Base-by-base conservation (phyloP, 257 asterid species). In the Vinca minor region DNA sequence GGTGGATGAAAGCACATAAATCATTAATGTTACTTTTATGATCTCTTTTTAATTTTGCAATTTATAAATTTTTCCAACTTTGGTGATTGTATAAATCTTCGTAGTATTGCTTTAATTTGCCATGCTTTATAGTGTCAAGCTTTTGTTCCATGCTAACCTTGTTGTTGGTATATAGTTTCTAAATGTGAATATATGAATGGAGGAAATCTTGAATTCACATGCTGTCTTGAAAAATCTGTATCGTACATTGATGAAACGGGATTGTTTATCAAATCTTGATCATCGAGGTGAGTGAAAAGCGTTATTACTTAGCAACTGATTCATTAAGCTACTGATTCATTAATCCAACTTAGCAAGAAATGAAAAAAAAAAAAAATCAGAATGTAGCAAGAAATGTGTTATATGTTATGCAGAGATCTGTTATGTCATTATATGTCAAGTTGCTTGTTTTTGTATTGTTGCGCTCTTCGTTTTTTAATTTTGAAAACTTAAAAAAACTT, bases 131-230 rank as follows among this genome's bases (percentile, higher is more conserved):
- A 32, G 77, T 74, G 75, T 64, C 73, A 78, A 68, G 59, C 63
- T 68, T 52, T 64, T 60, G 44, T 52, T 64, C 62, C 26, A 56
- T 28, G 36, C 18, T 69, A 54, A 69, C 62, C 31, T n/a, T n/a
- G n/a, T 1, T 74, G 77, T 70, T 71, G 74, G 77, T 71, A 34
- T 63, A 71, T 74, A 78, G 83, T 48, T 71, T 56, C 25, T n/a
- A n/a, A 56, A 56, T 55, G 60, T 55, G 14, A 15, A n/a, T n/a
- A 15, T 28, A 9, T 55, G 34, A 15, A n/a, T 7, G 42, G 31
- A 29, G 41, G 26, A 56, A 15, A 31, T 56, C 62, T 56, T 3
- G 4, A 14, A 28, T 54, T 54, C 23, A 25, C 23, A 3, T 32
- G 4, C 17, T 55, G 28, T 34, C 0, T 8, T 14, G 21, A 53